These are phyloP conservation scores for Holtermannia corniformis DNA, from an alignment of 768 basidiomycete genomes.

Conservation along the genomic window DNA sequence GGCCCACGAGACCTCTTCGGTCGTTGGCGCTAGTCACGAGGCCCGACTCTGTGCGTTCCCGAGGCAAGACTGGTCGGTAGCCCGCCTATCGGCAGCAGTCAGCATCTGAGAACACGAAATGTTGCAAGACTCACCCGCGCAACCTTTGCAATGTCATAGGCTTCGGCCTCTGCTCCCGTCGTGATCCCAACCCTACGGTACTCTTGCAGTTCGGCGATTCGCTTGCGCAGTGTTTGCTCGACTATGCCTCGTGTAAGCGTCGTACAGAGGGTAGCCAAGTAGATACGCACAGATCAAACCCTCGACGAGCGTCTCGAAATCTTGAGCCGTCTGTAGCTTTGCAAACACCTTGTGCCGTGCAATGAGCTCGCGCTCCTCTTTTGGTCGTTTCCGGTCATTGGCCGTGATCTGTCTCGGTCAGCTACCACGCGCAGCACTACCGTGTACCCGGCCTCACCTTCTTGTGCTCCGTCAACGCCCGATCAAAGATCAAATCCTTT, in stretches of 20 bases:
- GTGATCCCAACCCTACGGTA: constrained; percentile 79
- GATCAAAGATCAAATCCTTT: constrained; percentile 83
- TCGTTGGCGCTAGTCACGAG: constrained; percentile 8
- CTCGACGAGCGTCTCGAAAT: constrained; percentile 77
- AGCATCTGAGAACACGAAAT: not conserved
- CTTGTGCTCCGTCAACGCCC: constrained; percentile 85
- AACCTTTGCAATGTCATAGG: constrained; percentile 65
- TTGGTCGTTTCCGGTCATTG: constrained; percentile 75
- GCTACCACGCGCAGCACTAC: constrained; percentile 4
- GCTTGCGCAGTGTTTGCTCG: constrained; percentile 74
- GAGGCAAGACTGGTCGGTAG: constrained; percentile 21
- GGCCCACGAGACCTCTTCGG: constrained; percentile 9
- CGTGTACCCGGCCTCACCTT: constrained; percentile 53
- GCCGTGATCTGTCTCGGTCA: constrained; percentile 62
- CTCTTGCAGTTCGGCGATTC: constrained; percentile 82
- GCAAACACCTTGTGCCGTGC: constrained; percentile 85
- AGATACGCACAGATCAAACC: constrained; percentile 72
- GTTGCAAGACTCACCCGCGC: constrained; percentile 55
- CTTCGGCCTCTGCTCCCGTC: constrained; percentile 78
- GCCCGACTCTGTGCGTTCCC: constrained; percentile 14
- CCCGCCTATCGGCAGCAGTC: constrained; percentile 16
- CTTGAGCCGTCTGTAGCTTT: constrained; percentile 76
- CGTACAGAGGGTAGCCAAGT: not conserved
- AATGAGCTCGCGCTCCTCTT: constrained; percentile 84
- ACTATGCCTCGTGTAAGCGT: constrained; percentile 47